Conservation (phyloP, 2,329 filamentous ascomycete genomes). For the Leptodontidium sp. region DNA sequence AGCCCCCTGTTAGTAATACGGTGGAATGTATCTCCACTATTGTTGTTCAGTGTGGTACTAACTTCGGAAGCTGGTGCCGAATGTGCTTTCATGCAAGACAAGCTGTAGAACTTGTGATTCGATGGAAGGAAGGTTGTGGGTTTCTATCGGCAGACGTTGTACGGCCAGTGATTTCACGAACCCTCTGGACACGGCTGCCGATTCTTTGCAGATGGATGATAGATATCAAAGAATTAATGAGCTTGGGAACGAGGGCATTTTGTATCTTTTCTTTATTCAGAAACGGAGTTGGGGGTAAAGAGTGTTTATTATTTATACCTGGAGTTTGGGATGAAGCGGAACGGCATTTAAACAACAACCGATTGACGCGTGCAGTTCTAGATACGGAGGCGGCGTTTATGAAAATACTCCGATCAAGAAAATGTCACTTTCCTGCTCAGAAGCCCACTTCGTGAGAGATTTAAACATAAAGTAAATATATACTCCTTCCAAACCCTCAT, state of each 20-base stretch:
- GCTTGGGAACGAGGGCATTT: too few species aligned
- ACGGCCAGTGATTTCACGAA: too few species aligned
- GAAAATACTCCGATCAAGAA: not conserved
- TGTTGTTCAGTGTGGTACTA: not conserved
- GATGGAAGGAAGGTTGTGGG: too few species aligned
- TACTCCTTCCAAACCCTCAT: too few species aligned
- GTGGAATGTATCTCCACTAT: not conserved
- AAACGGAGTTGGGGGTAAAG: not conserved
- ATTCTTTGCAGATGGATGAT: too few species aligned
- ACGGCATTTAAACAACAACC: not conserved
- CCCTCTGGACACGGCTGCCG: too few species aligned
- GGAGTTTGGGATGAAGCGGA: not conserved
- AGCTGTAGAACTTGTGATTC: not conserved
- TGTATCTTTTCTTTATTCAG: too few species aligned
- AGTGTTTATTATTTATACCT: not conserved
- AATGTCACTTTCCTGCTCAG: not conserved
- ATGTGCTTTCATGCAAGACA: not conserved
- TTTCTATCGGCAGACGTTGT: too few species aligned
- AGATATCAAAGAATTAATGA: too few species aligned
- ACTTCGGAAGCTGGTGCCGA: not conserved
- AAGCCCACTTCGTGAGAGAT: not conserved
- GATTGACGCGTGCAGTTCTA: not conserved
- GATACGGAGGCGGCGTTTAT: not conserved
- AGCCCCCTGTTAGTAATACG: constrained; percentile 1
- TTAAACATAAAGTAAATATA: too few species aligned